Evolutionary conservation across 148 eudicot genomes (phyloP).

Genomic region (Persicaria maculosa): DNA sequence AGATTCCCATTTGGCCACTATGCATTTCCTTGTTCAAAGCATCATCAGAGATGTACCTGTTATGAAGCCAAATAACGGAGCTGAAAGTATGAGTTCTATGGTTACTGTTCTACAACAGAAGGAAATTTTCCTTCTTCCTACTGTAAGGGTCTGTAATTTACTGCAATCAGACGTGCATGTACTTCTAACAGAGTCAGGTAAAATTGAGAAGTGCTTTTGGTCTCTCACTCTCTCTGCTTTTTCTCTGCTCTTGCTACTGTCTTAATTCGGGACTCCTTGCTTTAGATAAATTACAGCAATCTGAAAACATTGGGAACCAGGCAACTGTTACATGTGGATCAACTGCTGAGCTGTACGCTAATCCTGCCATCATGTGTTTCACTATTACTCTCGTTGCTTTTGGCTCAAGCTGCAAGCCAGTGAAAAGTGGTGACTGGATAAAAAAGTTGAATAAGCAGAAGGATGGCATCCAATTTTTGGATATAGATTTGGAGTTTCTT

Average conservation of each 20-base stretch:
- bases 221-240: neutral
- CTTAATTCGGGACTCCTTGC: conserved; percentile 1
- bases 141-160: conserved; percentile 64
- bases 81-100: conserved; percentile 40
- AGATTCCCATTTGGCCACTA: conserved; percentile 35
- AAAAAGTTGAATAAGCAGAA: conserved; percentile 80
- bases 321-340: conserved; percentile 63
- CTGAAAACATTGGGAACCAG: conserved; percentile 42
- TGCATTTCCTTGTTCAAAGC: conserved; percentile 82
- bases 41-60: conserved; percentile 63
- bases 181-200: conserved; percentile 67
- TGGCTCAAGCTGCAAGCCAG: conserved; percentile 78
- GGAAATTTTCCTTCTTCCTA: conserved; percentile 87
- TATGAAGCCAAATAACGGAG: conserved; percentile 43
- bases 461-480: conserved; percentile 50
- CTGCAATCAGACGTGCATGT: conserved; percentile 74
- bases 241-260: neutral
- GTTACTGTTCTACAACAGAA: conserved; percentile 75
- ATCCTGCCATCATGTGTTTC: conserved; percentile 67
- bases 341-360: conserved; percentile 64
- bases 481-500: conserved; percentile 71
- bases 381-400: conserved; percentile 55
- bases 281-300: conserved; percentile 4
- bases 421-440: conserved; percentile 76
- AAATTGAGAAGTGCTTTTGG: conserved; percentile 2